Evolutionary conservation across 371 early-diverging fungal genomes (phyloP), one percentile per base, ranked within the genome.

Genomic region (Rhizopus arrhizus): DNA sequence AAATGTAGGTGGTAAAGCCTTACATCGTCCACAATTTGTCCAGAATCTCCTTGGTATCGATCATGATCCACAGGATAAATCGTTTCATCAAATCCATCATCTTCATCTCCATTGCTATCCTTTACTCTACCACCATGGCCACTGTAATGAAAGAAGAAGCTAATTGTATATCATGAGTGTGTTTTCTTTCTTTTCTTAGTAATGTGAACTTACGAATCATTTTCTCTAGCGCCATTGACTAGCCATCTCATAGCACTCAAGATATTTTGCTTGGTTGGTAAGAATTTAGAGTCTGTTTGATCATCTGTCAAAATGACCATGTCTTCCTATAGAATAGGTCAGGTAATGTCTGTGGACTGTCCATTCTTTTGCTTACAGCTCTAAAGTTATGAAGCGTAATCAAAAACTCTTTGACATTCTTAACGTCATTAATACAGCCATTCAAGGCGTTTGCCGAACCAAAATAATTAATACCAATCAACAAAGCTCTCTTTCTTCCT

Each of bases 401-500:
- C 56, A 96, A 74, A 61, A 93, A 94, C 33, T 76, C 65, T 59
- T 90, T 88, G 35, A 97, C 84, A 73, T 92, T 93, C 48, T 86
- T 73, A 13, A 95, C 96, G 70, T 97, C 97, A 68, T 96, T 96
- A 68, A 93, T 89, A 74, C 96, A 97, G 8, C 95, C 90, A 48
- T 80, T 69, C 40, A 95, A 84, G 61, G 82, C 85, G 47, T 73
- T 73, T 34, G 66, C 64, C 15, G 89, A 79, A n/a, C 87, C 84
- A 57, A 84, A 78, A 74, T 96, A 96, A 72, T 96, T 96, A 73
- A 95, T 94, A 41, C 97, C 97, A 60, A 97, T 86, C 40, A 97
- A 80, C 51, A 97, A 80, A 0, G 94, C 97, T 64, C 79, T 65
- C 32, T 87, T 90, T 60, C 89, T 82, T 35, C 91, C 91, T 31